phyloP scores from a whole-genome alignment of 352 stramenopile species.

The Peronospora destructor region DNA sequence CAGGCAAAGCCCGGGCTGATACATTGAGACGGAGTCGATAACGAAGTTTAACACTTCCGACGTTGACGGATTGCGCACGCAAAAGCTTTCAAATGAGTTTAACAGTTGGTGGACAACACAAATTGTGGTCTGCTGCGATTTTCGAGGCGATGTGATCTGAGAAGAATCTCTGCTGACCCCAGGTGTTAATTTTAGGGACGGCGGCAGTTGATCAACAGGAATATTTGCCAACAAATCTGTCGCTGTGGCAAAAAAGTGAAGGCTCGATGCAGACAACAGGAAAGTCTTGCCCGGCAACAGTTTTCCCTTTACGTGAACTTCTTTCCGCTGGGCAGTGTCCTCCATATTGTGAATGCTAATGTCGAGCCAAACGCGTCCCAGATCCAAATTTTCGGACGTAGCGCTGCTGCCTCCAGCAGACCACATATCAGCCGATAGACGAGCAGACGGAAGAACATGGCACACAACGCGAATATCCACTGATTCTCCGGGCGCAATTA shows the following conservation, averaged over 20 bases:
- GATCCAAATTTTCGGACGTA: conserved; percentile 46
- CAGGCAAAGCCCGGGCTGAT: conserved; percentile 54
- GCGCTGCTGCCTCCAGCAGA: conserved; percentile 26
- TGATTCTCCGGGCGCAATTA: conserved; percentile 69
- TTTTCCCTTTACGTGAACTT: conserved; percentile 68
- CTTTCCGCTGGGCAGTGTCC: conserved; percentile 54
- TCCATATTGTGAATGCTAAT: conserved; percentile 59
- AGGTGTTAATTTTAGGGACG: conserved; percentile 38
- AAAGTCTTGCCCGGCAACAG: conserved; percentile 78
- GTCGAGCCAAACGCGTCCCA: conserved; percentile 61
- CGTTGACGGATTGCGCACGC: conserved; percentile 70
- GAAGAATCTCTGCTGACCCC: conserved; percentile 30
- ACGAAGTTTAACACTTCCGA: conserved; percentile 61
- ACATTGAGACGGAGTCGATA: conserved; percentile 63
- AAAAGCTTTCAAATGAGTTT: conserved; percentile 70
- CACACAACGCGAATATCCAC: conserved; percentile 82
- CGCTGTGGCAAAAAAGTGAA: conserved; percentile 73
- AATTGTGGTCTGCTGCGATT: conserved; percentile 19
- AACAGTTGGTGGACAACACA: conserved; percentile 54
- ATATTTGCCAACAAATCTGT: conserved; percentile 52
- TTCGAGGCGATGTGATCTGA: conserved; percentile 20
- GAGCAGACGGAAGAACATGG: conserved; percentile 56
- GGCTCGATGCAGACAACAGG: conserved; percentile 60
- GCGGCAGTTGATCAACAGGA: conserved; percentile 35
- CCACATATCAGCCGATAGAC: conserved; percentile 43